A percentile compares a stretch with the other conserved stretches of the same genome.
phyloP scores from a whole-genome alignment of 2,329 filamentous ascomycete genomes.

The Zelopaecilomyces penicillatus region DNA sequence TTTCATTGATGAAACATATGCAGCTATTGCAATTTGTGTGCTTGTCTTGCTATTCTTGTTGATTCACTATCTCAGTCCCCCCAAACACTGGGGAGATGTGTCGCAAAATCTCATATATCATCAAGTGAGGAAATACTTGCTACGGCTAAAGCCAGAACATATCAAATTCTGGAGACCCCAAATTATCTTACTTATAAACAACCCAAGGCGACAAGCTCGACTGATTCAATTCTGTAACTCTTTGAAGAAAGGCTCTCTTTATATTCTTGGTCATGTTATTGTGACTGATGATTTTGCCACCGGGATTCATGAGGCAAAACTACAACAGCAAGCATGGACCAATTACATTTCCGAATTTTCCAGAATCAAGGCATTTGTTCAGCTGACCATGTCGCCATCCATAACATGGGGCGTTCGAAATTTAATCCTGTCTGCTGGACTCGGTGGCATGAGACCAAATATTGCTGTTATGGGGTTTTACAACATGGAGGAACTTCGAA shows the following conservation, averaged over 20 bases:
- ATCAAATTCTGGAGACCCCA: conserved; percentile 93
- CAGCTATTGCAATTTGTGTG: conserved; percentile 63
- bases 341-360: conserved; percentile 77
- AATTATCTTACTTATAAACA: conserved; percentile 75
- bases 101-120: conserved; percentile 80
- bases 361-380: conserved; percentile 81
- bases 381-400: conserved; percentile 73
- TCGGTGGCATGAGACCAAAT: conserved; percentile 84
- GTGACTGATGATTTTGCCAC: conserved; percentile 74
- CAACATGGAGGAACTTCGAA: conserved; percentile 68
- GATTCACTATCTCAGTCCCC: conserved; percentile 78
- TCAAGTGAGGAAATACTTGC: conserved; percentile 78
- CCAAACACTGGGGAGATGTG: conserved; percentile 85
- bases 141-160: conserved; percentile 77
- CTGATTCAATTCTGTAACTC: conserved; percentile 89
- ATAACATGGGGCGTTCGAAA: conserved; percentile 82
- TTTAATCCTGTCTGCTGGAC: conserved; percentile 68
- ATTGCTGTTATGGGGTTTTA: conserved; percentile 76
- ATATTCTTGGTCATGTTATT: conserved; percentile 81
- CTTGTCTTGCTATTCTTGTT: conserved; percentile 71
- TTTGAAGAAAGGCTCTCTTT: conserved; percentile 77
- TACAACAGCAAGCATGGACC: conserved; percentile 75
- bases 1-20: conserved; percentile 78
- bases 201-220: conserved; percentile 71
- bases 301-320: conserved; percentile 71